Conservation (phyloP, 2,329 filamentous ascomycete genomes). For the Xylaria sp. region DNA sequence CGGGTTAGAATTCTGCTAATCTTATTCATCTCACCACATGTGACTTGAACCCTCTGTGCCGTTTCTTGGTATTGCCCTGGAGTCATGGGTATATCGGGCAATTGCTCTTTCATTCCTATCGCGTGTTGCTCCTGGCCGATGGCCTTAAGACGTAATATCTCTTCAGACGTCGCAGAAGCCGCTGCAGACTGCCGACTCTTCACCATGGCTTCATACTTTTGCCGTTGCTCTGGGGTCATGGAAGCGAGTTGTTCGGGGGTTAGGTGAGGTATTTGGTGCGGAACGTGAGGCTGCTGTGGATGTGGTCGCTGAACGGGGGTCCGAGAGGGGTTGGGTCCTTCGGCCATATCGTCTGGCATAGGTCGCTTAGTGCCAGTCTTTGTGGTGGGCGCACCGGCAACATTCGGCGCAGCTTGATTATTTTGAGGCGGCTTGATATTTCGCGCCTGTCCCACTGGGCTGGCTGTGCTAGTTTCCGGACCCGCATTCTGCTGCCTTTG, state of each 20-base stretch:
- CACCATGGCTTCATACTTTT: conserved; percentile 56
- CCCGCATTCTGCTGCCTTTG: conserved; percentile 43
- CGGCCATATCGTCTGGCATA: conserved; percentile 58
- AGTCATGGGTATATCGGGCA: conserved; percentile 61
- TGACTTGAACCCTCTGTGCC: conserved; percentile 56
- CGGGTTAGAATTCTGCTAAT: conserved; percentile 58
- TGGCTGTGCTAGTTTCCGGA: conserved; percentile 37
- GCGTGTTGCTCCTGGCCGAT: conserved; percentile 52
- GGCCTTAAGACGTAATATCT: conserved; percentile 50
- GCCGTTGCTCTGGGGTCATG: conserved; percentile 59
- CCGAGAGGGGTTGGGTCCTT: conserved; percentile 42
- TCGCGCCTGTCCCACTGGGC: conserved; percentile 42
- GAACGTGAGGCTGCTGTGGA: conserved; percentile 47
- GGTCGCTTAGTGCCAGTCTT: conserved; percentile 64
- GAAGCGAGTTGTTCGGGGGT: conserved; percentile 55
- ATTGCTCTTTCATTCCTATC: conserved; percentile 54
- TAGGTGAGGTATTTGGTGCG: conserved; percentile 46
- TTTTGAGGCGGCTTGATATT: conserved; percentile 49
- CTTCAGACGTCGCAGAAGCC: conserved; percentile 49
- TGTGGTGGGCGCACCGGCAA: conserved; percentile 53
- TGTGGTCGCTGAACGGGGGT: conserved; percentile 46
- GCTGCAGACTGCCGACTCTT: conserved; percentile 43
- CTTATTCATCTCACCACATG: conserved; percentile 57
- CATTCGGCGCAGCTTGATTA: conserved; percentile 54
- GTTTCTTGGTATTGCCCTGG: conserved; percentile 59